Evolutionary conservation across 2,329 filamentous ascomycete genomes (phyloP), one percentile per base, ranked within the genome.

Genomic region (Atkinsonella hypoxylon): DNA sequence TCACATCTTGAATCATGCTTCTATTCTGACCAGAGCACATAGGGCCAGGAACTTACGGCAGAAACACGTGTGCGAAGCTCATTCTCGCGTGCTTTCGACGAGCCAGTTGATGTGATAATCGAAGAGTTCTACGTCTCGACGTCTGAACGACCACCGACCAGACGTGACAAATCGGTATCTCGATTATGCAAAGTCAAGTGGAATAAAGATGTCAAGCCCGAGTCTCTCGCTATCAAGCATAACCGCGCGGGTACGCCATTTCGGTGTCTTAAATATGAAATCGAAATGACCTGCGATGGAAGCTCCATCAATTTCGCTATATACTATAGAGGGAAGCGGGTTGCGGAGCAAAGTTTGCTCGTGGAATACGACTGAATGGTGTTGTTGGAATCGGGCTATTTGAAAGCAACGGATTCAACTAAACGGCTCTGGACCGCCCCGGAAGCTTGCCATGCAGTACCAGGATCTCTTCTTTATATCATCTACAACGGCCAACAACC

Each of bases 231-330:
- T n/a, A 2, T 43, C 13, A 1, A 31, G 17, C 31, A 15, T 9
- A 47, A 41, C n/a, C 2, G 1, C 7, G 4, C 17, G 3, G 48
- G 48, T 2, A 9, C 7, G 5, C 10, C n/a, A 11, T 45, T 45
- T n/a, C 39, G 20, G 11, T 11, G 15, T 15, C 45, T 48, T 13
- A 4, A 48, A 2, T 47, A 2, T 31, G 36, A 47, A 2, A 38
- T 50, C 30, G 46, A 48, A 18, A 48, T 51, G 50, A 51, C 31
- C 12, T 51, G 45, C 34, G 41, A 48, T 30, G 50, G 50, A 8
- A 34, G 31, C 9, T 26, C 46, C 7, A 20, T 48, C 26, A 12
- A 45, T 10, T 51, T 51, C 34, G 46, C 45, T 2, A 32, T 51
- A 11, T 45, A 45, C 41, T 48, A 45, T 41, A 17, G 45, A 2